A percentile compares a stretch with the other conserved stretches of the same genome.
These are phyloP conservation scores for Pseudogymnoascus sp. DNA, from an alignment of 2,329 filamentous ascomycete species.

Conservation along the genomic window DNA sequence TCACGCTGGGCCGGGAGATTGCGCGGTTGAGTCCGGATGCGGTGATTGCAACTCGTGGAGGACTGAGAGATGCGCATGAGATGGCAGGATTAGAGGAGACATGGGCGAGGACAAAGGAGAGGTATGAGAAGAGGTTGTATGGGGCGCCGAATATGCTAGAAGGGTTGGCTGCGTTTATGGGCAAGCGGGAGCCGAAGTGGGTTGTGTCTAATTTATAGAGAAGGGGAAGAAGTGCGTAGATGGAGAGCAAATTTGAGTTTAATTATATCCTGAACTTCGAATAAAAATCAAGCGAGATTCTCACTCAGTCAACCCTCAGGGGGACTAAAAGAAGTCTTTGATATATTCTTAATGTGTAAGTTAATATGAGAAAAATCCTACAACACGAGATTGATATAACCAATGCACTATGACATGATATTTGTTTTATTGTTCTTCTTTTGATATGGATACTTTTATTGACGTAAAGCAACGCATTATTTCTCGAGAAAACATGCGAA, in stretches of 20 bases:
- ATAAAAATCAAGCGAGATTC: background rate
- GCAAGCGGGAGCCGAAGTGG: conserved; percentile 45
- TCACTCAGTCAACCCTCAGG: background rate
- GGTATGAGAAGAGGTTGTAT: conserved; percentile 35
- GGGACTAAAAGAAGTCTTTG: background rate
- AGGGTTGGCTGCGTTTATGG: conserved; percentile 44
- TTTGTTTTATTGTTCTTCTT: background rate
- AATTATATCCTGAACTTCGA: background rate
- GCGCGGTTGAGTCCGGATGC: conserved; percentile 30
- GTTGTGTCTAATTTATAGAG: conserved; percentile 40
- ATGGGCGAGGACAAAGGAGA: conserved; percentile 35
- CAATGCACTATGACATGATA: background rate
- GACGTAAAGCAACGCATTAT: background rate
- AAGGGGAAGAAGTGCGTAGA: background rate
- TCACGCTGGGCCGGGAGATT: conserved; percentile 30
- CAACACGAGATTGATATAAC: background rate
- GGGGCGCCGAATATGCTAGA: conserved; percentile 43
- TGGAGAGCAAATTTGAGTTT: no score
- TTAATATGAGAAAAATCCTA: background rate
- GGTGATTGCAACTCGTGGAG: conserved; percentile 30
- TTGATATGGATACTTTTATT: background rate
- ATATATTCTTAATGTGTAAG: background rate
- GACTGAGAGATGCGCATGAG: conserved; percentile 32
- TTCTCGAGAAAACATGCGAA: background rate
- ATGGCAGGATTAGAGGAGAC: conserved; percentile 37